phyloP scores from a whole-genome alignment of 306 rosid species.

The Vicia sativa region DNA sequence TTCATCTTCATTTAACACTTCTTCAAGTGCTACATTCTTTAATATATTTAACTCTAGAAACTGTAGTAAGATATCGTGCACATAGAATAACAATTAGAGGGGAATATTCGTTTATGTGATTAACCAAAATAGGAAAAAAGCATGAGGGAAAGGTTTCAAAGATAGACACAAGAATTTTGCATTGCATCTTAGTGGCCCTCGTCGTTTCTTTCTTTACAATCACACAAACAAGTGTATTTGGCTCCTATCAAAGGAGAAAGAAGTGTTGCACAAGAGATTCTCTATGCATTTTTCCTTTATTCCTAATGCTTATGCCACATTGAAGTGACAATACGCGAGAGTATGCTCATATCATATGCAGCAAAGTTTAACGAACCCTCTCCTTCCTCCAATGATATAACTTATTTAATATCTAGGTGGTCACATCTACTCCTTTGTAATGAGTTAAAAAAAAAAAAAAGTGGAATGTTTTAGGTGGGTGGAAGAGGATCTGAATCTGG shows the following conservation, averaged over 20 bases:
- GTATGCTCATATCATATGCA: background rate
- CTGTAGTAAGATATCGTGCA: slow-evolving; percentile 40
- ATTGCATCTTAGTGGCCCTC: slow-evolving; percentile 43
- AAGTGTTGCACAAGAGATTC: slow-evolving; percentile 50
- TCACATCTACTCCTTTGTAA: slow-evolving; percentile 59
- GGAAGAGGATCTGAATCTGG: slow-evolving; percentile 69
- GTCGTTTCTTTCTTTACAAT: slow-evolving; percentile 41
- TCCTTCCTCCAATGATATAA: background rate
- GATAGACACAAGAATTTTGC: slow-evolving; percentile 49
- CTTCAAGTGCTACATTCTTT: background rate
- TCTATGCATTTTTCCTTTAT: slow-evolving; percentile 40
- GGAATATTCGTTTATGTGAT: slow-evolving; percentile 38
- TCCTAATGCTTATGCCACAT: slow-evolving; percentile 41
- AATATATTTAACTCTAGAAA: background rate
- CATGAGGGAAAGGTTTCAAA: slow-evolving; percentile 38
- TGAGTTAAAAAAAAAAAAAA: slow-evolving; percentile 43
- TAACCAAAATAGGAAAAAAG: slow-evolving; percentile 37
- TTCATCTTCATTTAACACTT: background rate
- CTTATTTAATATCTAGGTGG: slow-evolving; percentile 36
- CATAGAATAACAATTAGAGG: slow-evolving; percentile 44
- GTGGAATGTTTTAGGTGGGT: slow-evolving; percentile 50
- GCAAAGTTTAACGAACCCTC: background rate
- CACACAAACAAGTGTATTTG: slow-evolving; percentile 33
- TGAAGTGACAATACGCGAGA: slow-evolving; percentile 35
- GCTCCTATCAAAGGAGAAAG: slow-evolving; percentile 36